Base-by-base conservation (phyloP, 176 grass and related monocot species). In the Ensete glaucum region DNA sequence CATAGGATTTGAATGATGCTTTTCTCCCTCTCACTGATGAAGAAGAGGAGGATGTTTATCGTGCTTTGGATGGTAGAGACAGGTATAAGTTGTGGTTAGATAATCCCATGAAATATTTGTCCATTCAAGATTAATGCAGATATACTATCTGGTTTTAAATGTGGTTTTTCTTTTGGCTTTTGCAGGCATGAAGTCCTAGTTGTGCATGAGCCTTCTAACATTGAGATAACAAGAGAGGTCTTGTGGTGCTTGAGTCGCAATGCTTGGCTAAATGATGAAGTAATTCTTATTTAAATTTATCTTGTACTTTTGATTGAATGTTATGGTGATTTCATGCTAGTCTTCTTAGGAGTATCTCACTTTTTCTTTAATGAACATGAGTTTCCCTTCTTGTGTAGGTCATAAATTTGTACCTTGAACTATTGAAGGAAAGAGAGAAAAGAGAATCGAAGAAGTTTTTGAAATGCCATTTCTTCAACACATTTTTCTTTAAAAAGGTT, bases 401-500 rank as follows among this genome's bases (percentile, higher is more conserved):
- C 74, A 93, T 93, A 80, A 93, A 93, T 87, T 77, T 93, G 25
- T 93, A 93, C 80, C 90, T 93, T 85, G 87, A 89, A 69, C 79
- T 93, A 50, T 83, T 93, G 76, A 93, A 93, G 82, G 87, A 93
- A 74, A 84, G 90, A 76, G 87, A 87, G 67, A 69, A 70, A 80
- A 89, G 87, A 73, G 82, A 93, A 62, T 84, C 77, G 64, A 73
- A 14, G 15, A 89, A 87, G 34, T 93, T 93, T 70, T 53, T 93
- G 70, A 93, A 87, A 83, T 93, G 87, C 23, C 90, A 93, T 81
- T 93, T 89, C 77, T 93, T 89, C 84, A 93, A 83, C 72, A 93
- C 87, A 25, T 93, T 93, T 82, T 93, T 93, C 77, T 89, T 81
- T 76, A 93, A 93, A 53, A 93, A 89, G 90, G 90, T 93, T 6